Conservation (phyloP, 1,284 basidiomycete species). For the Ustilago shanxiensis region DNA sequence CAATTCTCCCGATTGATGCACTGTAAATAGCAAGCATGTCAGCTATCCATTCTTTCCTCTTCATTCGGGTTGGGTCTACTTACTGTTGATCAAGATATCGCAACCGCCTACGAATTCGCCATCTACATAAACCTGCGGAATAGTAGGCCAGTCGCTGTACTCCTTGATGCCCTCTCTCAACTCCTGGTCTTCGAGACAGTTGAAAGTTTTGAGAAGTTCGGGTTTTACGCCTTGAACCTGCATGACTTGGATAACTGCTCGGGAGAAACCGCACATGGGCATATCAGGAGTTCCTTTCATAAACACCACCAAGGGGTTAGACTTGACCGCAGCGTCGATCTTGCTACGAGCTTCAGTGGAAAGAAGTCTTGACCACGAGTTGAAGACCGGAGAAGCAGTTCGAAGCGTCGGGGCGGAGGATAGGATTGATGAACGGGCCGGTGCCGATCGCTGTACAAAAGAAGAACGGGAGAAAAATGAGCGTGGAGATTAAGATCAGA, state of each 20-base stretch:
- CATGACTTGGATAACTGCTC: constrained; percentile 90
- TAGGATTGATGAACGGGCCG: neutral
- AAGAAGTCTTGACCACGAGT: constrained; percentile 65
- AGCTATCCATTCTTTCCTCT: neutral
- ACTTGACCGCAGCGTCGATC: constrained; percentile 74
- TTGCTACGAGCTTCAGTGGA: constrained; percentile 72
- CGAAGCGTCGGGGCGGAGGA: neutral
- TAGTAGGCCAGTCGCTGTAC: constrained; percentile 95
- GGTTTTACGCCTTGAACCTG: constrained; percentile 85
- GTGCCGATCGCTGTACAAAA: constrained; percentile 3
- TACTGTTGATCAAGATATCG: constrained; percentile 86
- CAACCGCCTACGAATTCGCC: constrained; percentile 97
- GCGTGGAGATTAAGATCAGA: neutral
- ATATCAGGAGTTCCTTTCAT: constrained; percentile 88
- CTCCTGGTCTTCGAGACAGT: constrained; percentile 89
- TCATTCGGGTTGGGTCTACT: neutral
- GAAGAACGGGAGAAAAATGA: neutral
- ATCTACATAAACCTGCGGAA: constrained; percentile 93
- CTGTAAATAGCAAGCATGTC: neutral
- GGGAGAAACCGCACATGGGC: constrained; percentile 88
- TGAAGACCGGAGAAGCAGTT: neutral
- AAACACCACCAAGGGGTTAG: constrained; percentile 86
- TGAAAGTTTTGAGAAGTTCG: constrained; percentile 76
- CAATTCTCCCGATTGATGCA: constrained; percentile 96
- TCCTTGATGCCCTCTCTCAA: constrained; percentile 89